Evolutionary conservation across 2,329 filamentous ascomycete genomes (phyloP).

Genomic region (Leptodontidium sp.): DNA sequence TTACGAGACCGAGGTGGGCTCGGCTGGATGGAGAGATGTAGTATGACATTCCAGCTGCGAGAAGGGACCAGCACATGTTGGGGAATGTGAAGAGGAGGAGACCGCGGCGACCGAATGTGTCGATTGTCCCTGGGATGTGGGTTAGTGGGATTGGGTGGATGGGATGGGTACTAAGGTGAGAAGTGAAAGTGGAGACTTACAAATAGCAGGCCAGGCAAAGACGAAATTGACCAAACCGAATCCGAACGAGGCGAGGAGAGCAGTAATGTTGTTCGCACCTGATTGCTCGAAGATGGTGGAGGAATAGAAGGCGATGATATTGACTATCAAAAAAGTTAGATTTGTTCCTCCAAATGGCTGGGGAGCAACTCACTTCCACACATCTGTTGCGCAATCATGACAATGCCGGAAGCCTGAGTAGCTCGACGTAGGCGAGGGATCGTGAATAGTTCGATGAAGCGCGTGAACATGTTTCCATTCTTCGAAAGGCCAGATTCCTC

Average conservation of each 20-base stretch:
- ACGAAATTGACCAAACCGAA: slow-evolving; percentile 72
- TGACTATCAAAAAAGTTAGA: slow-evolving; percentile 47
- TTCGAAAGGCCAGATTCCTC: slow-evolving; percentile 55
- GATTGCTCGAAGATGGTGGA: slow-evolving; percentile 68
- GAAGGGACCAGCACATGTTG: slow-evolving; percentile 72
- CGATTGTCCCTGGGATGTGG: slow-evolving; percentile 58
- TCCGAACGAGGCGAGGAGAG: slow-evolving; percentile 69
- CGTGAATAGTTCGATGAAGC: slow-evolving; percentile 73
- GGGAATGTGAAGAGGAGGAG: slow-evolving; percentile 68
- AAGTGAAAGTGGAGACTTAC: neutral
- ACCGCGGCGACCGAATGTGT: slow-evolving; percentile 70
- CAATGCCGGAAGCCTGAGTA: slow-evolving; percentile 77
- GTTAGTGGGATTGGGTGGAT: neutral
- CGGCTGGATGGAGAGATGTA: slow-evolving; percentile 51
- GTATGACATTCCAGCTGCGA: slow-evolving; percentile 68
- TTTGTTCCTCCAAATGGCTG: neutral
- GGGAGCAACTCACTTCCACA: slow-evolving; percentile 30
- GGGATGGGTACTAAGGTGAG: neutral
- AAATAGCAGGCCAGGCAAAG: slow-evolving; percentile 64
- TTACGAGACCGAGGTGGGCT: slow-evolving; percentile 61
- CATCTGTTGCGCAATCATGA: slow-evolving; percentile 60
- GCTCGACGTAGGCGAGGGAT: slow-evolving; percentile 75
- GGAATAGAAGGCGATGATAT: slow-evolving; percentile 81
- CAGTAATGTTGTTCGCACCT: slow-evolving; percentile 53
- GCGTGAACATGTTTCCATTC: slow-evolving; percentile 53